phyloP scores from a whole-genome alignment of 1,284 basidiomycete species.

The Leccinum variabile region DNA sequence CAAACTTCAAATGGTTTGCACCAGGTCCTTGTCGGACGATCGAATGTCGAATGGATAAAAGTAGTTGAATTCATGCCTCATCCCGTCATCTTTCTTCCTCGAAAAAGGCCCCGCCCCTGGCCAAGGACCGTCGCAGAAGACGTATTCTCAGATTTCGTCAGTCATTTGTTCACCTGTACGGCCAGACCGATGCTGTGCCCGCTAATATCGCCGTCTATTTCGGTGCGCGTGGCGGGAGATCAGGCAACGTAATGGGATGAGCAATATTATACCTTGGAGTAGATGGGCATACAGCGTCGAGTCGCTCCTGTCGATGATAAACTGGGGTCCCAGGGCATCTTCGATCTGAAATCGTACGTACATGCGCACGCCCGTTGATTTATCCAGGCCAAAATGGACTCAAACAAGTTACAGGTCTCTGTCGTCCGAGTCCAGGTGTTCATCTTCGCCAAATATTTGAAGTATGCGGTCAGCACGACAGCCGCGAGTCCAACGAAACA shows the following conservation, averaged over 20 bases:
- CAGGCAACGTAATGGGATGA: background rate
- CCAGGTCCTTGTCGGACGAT: constrained; percentile 98
- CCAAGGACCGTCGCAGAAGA: constrained; percentile 80
- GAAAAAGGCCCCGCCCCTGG: constrained; percentile 68
- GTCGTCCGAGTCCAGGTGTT: constrained; percentile 88
- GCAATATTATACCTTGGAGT: constrained; percentile 66
- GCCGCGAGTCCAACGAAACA: constrained; percentile 38
- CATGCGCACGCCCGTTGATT: constrained; percentile 99
- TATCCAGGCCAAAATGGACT: constrained; percentile 92
- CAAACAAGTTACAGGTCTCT: constrained; percentile 92
- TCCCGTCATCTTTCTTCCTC: constrained; percentile 76
- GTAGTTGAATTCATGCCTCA: constrained; percentile 94
- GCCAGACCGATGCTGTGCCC: constrained; percentile 83
- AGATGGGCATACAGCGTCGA: constrained; percentile 96
- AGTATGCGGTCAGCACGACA: background rate
- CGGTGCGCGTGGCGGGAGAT: background rate
- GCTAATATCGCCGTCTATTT: constrained; percentile 65
- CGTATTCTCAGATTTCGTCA: constrained; percentile 96
- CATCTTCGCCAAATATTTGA: constrained; percentile 81
- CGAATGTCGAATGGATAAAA: constrained; percentile 99
- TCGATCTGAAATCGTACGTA: constrained; percentile 94
- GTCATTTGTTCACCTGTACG: constrained; percentile 86
- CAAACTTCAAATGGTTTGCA: constrained; percentile 94
- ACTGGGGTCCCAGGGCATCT: constrained; percentile 97
- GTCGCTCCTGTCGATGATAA: constrained; percentile 97